These are phyloP conservation scores for Carex kokanica DNA, from an alignment of 176 grass and related monocot genomes.

Conservation along the genomic window DNA sequence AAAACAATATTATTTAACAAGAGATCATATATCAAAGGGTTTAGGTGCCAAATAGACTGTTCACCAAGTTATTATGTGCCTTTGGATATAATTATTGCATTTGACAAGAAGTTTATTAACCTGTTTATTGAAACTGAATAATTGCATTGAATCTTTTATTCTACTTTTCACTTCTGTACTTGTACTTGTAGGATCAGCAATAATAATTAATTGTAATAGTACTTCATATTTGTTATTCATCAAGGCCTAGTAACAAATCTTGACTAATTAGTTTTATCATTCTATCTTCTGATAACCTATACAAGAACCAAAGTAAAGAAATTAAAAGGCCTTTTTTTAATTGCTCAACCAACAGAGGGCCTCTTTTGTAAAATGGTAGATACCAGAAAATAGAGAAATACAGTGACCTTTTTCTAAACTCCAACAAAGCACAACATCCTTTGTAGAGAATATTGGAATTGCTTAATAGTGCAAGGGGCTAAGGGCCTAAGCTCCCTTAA, in stretches of 20 bases:
- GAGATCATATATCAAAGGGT: neutral
- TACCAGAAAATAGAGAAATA: neutral
- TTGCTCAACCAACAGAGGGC: neutral
- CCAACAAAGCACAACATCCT: neutral
- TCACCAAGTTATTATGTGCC: neutral
- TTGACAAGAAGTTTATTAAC: too few relatives aligned
- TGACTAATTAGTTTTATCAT: neutral
- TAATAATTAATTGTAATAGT: neutral
- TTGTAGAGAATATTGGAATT: neutral
- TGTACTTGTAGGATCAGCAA: neutral
- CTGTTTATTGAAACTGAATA: neutral
- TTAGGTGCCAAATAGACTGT: neutral
- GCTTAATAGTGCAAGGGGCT: neutral
- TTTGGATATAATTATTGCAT: neutral
- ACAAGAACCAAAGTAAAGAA: neutral
- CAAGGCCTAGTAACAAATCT: neutral
- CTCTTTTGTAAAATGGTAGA: neutral
- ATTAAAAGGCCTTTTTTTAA: neutral
- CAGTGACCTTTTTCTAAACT: neutral
- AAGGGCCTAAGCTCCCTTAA: neutral
- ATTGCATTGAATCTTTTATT: neutral
- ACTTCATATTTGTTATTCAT: neutral
- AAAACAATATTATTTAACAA: neutral
- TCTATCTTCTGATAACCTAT: neutral
- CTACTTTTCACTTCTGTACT: neutral